These are phyloP conservation scores for Suhomyces atakaporum DNA, from an alignment of 1,139 yeast genomes.

Conservation along the genomic window DNA sequence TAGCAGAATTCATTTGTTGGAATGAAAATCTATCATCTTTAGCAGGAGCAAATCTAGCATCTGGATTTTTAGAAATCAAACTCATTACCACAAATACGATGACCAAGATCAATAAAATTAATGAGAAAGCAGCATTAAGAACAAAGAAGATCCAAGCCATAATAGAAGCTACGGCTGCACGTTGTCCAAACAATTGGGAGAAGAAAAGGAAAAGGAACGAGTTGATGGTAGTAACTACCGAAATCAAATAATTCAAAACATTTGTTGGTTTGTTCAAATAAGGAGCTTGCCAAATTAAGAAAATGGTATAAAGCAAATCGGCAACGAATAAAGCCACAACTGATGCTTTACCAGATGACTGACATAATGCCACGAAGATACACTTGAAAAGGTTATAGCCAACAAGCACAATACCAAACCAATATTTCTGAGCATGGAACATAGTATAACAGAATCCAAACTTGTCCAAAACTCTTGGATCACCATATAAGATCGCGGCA, in stretches of 20 bases:
- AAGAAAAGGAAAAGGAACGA: slow-evolving; percentile 75
- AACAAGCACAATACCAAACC: slow-evolving; percentile 69
- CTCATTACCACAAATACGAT: slow-evolving; percentile 59
- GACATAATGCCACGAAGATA: slow-evolving; percentile 67
- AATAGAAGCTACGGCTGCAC: slow-evolving; percentile 65
- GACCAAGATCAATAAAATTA: slow-evolving; percentile 61
- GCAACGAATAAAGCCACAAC: slow-evolving; percentile 63
- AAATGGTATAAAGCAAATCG: slow-evolving; percentile 63
- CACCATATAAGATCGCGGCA: slow-evolving; percentile 77
- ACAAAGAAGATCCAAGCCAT: slow-evolving; percentile 84
- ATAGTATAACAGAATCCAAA: slow-evolving; percentile 83
- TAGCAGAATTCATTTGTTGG: slow-evolving; percentile 56
- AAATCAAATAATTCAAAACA: slow-evolving; percentile 61
- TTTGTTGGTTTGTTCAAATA: slow-evolving; percentile 75
- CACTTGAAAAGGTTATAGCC: slow-evolving; percentile 59
- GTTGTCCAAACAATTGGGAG: slow-evolving; percentile 70
- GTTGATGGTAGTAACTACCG: slow-evolving; percentile 64
- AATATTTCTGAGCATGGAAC: slow-evolving; percentile 72
- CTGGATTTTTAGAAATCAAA: slow-evolving; percentile 72
- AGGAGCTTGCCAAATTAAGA: slow-evolving; percentile 60
- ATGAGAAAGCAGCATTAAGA: slow-evolving; percentile 74
- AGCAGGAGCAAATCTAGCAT: slow-evolving; percentile 80
- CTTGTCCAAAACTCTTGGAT: slow-evolving; percentile 60
- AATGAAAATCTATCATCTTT: slow-evolving; percentile 82
- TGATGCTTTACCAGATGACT: slow-evolving; percentile 69